Conservation (phyloP, 2,329 filamentous ascomycete species). For the Fusarium nematophilum region DNA sequence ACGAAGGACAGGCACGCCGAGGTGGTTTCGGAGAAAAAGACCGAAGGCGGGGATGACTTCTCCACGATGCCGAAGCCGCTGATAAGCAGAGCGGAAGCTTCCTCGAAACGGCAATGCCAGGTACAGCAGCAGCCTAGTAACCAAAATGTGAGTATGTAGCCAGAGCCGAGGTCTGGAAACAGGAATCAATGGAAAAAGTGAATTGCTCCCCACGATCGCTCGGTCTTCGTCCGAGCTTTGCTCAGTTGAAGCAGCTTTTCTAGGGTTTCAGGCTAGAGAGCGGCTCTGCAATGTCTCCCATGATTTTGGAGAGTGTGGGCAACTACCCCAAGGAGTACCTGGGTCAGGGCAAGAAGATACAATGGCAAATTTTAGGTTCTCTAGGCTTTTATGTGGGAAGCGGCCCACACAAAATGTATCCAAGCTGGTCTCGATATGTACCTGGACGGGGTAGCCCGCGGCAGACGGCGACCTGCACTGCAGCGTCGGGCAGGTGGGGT, state of each 20-base stretch:
- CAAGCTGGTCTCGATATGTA: too few relatives aligned
- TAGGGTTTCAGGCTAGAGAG: not conserved
- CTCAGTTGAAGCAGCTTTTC: not conserved
- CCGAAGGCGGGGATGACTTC: slow-evolving; percentile 5
- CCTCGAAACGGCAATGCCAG: slow-evolving; percentile 1
- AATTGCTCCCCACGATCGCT: slow-evolving; percentile 3
- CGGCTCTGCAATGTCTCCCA: not conserved
- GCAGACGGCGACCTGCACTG: too few relatives aligned
- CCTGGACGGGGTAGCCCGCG: too few relatives aligned
- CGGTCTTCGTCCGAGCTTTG: slow-evolving; percentile 30
- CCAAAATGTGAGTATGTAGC: not conserved
- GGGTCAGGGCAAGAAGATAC: not conserved
- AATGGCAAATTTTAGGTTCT: not conserved
- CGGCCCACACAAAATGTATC: not conserved
- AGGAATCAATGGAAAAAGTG: not conserved
- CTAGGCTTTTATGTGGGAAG: not conserved
- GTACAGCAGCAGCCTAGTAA: not conserved
- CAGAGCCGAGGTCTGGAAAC: slow-evolving; percentile 25
- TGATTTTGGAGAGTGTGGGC: not conserved
- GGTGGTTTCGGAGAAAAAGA: slow-evolving; percentile 5
- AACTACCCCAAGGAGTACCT: slow-evolving; percentile 12
- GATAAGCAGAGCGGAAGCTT: not conserved
- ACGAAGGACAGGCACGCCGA: not conserved
- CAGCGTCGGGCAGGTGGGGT: not conserved
- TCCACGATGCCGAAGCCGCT: not conserved